Evolutionary conservation across 1,284 basidiomycete genomes (phyloP).

Genomic region (Trichosporon sp.): DNA sequence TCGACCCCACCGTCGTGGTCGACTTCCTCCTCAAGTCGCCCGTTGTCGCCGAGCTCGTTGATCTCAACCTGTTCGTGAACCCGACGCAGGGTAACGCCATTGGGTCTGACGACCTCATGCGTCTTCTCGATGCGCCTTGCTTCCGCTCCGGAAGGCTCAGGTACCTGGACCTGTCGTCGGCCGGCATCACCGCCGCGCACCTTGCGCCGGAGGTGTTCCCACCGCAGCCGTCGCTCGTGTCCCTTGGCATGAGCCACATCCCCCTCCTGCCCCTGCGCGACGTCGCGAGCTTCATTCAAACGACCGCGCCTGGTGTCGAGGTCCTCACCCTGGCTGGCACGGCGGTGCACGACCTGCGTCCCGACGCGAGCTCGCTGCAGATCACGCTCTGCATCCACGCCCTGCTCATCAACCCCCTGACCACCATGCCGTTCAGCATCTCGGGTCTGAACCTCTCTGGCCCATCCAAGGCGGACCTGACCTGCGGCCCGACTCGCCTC

Average conservation of each 20-base stretch:
- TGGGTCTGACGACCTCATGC: slow-evolving; percentile 67
- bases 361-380: slow-evolving; percentile 58
- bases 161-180: slow-evolving; percentile 88
- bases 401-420: slow-evolving; percentile 74
- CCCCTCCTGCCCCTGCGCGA: slow-evolving; percentile 68
- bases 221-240: slow-evolving; percentile 75
- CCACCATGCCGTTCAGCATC: slow-evolving; percentile 72
- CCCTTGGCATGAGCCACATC: slow-evolving; percentile 84
- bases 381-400: slow-evolving; percentile 58
- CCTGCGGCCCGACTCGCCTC: slow-evolving; percentile 69
- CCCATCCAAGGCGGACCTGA: slow-evolving; percentile 35
- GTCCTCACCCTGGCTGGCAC: slow-evolving; percentile 80
- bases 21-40: slow-evolving; percentile 73
- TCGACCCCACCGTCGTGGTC: slow-evolving; percentile 77
- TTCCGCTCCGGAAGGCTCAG: slow-evolving; percentile 74
- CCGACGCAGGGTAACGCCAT: slow-evolving; percentile 82
- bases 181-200: slow-evolving; percentile 68
- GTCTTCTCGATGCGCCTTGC: slow-evolving; percentile 78
- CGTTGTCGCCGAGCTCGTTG: slow-evolving; percentile 65
- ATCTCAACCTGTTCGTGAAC: slow-evolving; percentile 88
- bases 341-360: slow-evolving; percentile 64
- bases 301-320: slow-evolving; percentile 76
- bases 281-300: slow-evolving; percentile 70
- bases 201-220: slow-evolving; percentile 61
- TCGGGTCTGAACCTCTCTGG: slow-evolving; percentile 44